Conservation (phyloP, 495 filamentous ascomycete species). For the Penicillium ochrochloron region DNA sequence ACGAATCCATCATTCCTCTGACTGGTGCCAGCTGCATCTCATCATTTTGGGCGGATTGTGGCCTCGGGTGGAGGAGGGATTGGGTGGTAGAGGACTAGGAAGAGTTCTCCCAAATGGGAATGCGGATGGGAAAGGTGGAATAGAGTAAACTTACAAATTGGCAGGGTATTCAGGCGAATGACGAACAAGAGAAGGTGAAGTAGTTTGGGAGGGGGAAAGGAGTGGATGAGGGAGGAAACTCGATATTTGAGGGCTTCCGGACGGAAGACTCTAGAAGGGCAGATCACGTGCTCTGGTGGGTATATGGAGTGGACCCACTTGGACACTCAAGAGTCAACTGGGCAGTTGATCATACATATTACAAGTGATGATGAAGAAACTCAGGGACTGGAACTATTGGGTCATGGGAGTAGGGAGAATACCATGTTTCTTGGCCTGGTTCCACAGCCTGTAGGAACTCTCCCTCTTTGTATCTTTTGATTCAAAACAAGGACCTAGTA, state of each 20-base stretch:
- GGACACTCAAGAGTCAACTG: no score
- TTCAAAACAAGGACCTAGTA: no score
- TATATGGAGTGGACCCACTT: conserved; percentile 1
- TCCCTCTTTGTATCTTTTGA: no score
- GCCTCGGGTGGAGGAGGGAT: conserved; percentile 8
- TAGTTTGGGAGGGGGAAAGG: conserved; percentile 14
- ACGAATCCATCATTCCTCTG: conserved; percentile 40
- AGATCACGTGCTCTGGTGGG: conserved; percentile 37
- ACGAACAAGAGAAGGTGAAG: conserved; percentile 18
- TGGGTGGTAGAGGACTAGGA: neutral
- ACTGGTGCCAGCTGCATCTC: conserved; percentile 59
- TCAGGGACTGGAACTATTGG: no score
- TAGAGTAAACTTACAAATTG: conserved; percentile 29
- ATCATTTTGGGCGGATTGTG: conserved; percentile 42
- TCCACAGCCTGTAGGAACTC: no score
- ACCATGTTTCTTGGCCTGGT: no score
- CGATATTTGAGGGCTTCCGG: conserved; percentile 31
- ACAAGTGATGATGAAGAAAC: no score
- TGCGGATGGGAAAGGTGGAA: conserved; percentile 7
- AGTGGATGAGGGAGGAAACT: conserved; percentile 17
- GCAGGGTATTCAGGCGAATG: conserved; percentile 12
- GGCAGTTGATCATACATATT: no score
- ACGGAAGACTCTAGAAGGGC: conserved; percentile 55
- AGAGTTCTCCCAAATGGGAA: conserved; percentile 4
- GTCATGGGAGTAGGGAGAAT: no score